Conservation (phyloP, 805 yeast species). For the Yamadazyma takamatsuzukensis region DNA sequence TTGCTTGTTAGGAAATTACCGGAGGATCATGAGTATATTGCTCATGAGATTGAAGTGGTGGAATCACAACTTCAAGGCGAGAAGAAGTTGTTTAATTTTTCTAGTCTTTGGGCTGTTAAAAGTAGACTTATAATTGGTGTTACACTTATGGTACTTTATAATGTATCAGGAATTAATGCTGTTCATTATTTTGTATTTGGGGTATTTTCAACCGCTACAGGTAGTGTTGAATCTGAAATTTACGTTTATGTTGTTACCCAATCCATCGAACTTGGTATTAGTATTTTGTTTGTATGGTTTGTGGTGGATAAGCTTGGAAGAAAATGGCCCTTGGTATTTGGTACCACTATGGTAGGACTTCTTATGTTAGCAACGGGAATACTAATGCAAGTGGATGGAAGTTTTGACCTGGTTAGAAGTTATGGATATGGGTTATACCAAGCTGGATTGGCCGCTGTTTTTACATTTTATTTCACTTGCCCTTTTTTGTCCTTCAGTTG, state of each 20-base stretch:
- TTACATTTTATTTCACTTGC: slow-evolving; percentile 4
- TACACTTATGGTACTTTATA: neutral
- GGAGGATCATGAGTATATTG: slow-evolving; percentile 3
- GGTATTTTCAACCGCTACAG: slow-evolving; percentile 3
- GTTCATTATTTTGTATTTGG: neutral
- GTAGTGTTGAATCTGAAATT: no score
- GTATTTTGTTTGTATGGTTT: neutral
- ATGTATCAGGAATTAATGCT: slow-evolving; percentile 5
- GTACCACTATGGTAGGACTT: slow-evolving; percentile 2
- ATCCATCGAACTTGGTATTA: slow-evolving; percentile 1
- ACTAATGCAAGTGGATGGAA: slow-evolving; percentile 5
- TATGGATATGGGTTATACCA: no score
- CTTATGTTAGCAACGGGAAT: slow-evolving; percentile 4
- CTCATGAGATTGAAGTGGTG: slow-evolving; percentile 5
- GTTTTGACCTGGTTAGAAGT: no score
- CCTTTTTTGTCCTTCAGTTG: slow-evolving; percentile 8
- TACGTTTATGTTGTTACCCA: slow-evolving; percentile 3
- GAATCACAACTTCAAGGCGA: slow-evolving; percentile 2
- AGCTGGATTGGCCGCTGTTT: slow-evolving; percentile 6
- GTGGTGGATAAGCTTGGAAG: slow-evolving; percentile 5
- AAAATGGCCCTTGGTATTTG: slow-evolving; percentile 1
- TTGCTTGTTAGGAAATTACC: slow-evolving; percentile 3
- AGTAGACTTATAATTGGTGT: neutral
- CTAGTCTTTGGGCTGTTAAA: slow-evolving; percentile 3
- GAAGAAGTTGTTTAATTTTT: slow-evolving; percentile 1